Conservation (phyloP, 73 alveolate species). For the Paramecium biaurelia region DNA sequence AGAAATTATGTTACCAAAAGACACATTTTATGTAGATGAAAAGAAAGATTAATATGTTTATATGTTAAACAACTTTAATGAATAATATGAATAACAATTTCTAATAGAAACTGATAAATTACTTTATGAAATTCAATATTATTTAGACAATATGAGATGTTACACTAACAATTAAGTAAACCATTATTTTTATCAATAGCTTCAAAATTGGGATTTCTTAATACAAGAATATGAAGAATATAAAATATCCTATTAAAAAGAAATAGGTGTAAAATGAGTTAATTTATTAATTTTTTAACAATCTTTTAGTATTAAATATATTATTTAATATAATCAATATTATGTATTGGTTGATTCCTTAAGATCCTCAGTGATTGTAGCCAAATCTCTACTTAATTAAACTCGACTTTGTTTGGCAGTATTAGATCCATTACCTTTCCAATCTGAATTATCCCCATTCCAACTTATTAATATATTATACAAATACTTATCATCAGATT, state of each 20-base stretch:
- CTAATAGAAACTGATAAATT: not conserved
- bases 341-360: constrained; percentile 48
- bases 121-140: not conserved
- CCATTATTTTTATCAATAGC: not conserved
- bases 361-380: constrained; percentile 23
- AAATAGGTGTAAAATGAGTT: not conserved
- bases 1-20: not conserved
- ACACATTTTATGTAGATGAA: not conserved
- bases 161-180: not conserved
- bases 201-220: not conserved
- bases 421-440: constrained; percentile 32
- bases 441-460: constrained; percentile 23
- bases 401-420: not conserved
- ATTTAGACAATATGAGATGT: not conserved
- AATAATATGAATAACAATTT: not conserved
- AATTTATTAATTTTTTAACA: not conserved
- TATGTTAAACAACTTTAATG: not conserved
- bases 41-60: constrained; percentile 13
- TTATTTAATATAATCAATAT: not conserved
- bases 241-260: not conserved
- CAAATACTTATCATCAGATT: not conserved
- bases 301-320: not conserved
- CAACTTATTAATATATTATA: not conserved
- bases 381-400: constrained; percentile 9
- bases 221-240: not conserved